Evolutionary conservation across 2,329 filamentous ascomycete genomes (phyloP), one percentile per base, ranked within the genome.

Genomic region (Paramyrothecium roridum): DNA sequence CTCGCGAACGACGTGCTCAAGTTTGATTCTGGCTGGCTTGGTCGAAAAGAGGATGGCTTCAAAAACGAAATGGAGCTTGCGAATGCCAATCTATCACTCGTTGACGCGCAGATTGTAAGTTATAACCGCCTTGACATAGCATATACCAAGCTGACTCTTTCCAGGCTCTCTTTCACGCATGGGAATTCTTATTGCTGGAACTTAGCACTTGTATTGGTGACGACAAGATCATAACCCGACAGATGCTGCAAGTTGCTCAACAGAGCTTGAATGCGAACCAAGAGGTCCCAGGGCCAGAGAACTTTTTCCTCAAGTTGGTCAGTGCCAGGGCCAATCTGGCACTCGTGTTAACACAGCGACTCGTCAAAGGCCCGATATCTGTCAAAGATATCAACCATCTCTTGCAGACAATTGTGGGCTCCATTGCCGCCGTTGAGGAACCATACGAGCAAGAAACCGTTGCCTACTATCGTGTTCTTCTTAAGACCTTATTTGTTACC

Each of bases 41-140:
- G 88, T 47, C 79, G 77, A 61, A 80, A 76, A 61, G 81, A 84
- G 54, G 83, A 88, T 64, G 93, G 93, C 0, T 96, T 96, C 73
- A 82, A 83, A 58, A 82, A 84, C 50, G 95, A 99, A 68, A 88
- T 99, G 73, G 84, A 87, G 65, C 86, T 86, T 57, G 95, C 93
- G 46, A 99, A 99, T 70, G 77, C 89, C 59, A 98, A 99, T 70
- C 72, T 99, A 52, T 96, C 93, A 22, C 79, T 96, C 34, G 91
- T 99, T 34, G 92, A 98, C 70, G 90, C 93, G 22, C 92, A 99
- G 75, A 87, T 95, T 61, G 87, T 90, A 78, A 74, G 87, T 77
- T 43, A 23, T 8, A 12, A 40, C 21, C 6, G 6, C 26, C 26
- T 10, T 30, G 26, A 30, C n/a, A n/a, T 30, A 30, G 6, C 26